phyloP scores from a whole-genome alignment of 2,329 filamentous ascomycete species.

The Neofusicoccum kwambonambiense region DNA sequence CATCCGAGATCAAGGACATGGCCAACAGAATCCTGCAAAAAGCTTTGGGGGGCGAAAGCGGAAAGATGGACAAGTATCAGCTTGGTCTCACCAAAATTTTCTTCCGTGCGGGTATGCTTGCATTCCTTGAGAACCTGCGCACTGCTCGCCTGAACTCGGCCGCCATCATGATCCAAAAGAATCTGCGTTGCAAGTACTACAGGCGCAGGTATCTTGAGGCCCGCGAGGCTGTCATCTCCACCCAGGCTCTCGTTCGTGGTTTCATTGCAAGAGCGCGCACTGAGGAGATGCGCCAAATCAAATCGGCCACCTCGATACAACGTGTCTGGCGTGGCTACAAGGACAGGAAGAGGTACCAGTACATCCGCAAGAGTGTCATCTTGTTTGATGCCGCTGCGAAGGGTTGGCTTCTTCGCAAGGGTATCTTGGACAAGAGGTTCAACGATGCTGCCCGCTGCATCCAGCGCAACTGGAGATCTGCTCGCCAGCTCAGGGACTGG shows the following conservation, averaged over 20 bases:
- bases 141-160: slow-evolving; percentile 89
- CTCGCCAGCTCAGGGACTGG: slow-evolving; percentile 76
- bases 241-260: slow-evolving; percentile 77
- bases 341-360: slow-evolving; percentile 76
- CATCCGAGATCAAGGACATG: slow-evolving; percentile 89
- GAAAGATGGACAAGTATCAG: slow-evolving; percentile 78
- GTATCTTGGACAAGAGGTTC: slow-evolving; percentile 89
- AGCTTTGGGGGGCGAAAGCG: slow-evolving; percentile 65
- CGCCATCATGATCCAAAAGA: slow-evolving; percentile 98
- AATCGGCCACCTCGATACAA: slow-evolving; percentile 91
- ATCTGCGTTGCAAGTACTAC: slow-evolving; percentile 92
- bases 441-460: slow-evolving; percentile 90
- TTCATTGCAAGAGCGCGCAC: slow-evolving; percentile 74
- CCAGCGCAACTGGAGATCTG: slow-evolving; percentile 84
- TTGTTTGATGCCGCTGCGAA: slow-evolving; percentile 87
- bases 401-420: slow-evolving; percentile 84
- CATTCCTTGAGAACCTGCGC: slow-evolving; percentile 91
- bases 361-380: slow-evolving; percentile 79
- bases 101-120: slow-evolving; percentile 98
- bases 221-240: slow-evolving; percentile 72
- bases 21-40: slow-evolving; percentile 88
- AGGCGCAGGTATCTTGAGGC: slow-evolving; percentile 86
- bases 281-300: slow-evolving; percentile 77
- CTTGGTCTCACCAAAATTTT: slow-evolving; percentile 98
- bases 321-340: slow-evolving; percentile 91